Conservation (phyloP, 441 rosid genomes). For the Aquilaria agallochum region DNA sequence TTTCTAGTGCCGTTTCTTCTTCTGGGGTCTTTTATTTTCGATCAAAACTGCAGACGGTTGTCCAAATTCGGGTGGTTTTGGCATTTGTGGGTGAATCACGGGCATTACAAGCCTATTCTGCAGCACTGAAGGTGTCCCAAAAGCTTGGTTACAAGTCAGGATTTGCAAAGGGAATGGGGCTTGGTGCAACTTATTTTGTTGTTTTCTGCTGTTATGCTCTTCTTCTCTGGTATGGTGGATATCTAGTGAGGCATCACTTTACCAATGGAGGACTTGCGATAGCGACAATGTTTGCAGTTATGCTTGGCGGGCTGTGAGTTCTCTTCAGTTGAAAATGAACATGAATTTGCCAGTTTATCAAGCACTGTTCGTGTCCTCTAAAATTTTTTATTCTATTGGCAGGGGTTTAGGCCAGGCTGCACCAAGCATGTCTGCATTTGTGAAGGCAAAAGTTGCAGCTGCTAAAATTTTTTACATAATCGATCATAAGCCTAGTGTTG, state of each 20-base stretch:
- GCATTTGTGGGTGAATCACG: conserved; percentile 96
- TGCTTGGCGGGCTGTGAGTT: conserved; percentile 98
- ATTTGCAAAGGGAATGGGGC: conserved; percentile 91
- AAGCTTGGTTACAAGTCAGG: conserved; percentile 88
- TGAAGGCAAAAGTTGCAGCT: conserved; percentile 94
- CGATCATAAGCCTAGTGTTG: conserved; percentile 78
- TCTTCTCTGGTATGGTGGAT: conserved; percentile 99
- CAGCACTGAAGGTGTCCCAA: conserved; percentile 79
- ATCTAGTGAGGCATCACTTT: conserved; percentile 86
- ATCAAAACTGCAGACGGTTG: conserved; percentile 68
- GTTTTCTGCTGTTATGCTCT: conserved; percentile 96
- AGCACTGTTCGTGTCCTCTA: conserved; percentile 1
- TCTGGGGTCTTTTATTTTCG: conserved; percentile 26
- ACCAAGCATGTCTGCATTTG: conserved; percentile 92
- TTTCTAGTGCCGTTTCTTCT: conserved; percentile 18
- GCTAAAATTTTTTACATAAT: conserved; percentile 85
- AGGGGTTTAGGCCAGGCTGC: conserved; percentile 96
- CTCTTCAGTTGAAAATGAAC: conserved; percentile 4
- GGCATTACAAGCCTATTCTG: conserved; percentile 77
- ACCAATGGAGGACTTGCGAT: conserved; percentile 99
- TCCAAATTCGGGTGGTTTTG: conserved; percentile 86
- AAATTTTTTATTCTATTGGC: conserved; percentile 17
- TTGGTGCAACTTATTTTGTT: conserved; percentile 95
- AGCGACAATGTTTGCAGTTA: conserved; percentile 97
- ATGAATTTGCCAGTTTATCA: no score